Evolutionary conservation across 306 rosid species (phyloP), one percentile per base, ranked within the genome.

Genomic region (Delonix regia): DNA sequence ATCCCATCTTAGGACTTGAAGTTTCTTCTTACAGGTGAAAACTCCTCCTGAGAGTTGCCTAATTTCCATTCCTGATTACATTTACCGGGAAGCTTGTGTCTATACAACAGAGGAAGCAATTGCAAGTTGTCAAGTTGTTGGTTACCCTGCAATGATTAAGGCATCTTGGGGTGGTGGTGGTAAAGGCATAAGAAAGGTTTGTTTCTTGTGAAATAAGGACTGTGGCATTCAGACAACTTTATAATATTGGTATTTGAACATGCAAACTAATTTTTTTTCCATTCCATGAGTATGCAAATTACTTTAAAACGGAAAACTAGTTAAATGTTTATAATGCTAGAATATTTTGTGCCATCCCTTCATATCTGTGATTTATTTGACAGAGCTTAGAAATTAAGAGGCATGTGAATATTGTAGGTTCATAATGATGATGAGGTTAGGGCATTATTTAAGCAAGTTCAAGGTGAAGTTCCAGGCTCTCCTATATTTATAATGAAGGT

Each of bases 111-210:
- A 96, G 65, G 99, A 96, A 88, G 99, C 99, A 2, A 82, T 96
- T 78, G 93, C 96, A 1, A 96, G 99, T 77, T 96, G 99, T 85
- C 97, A 96, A 76, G 91, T 93, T 83, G 94, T 96, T 11, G 99
- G 99, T 73, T 96, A 93, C 87, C 99, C 99, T 55, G 99, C 99
- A 41, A 96, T 96, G 99, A 96, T 96, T 81, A 96, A 96, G 85
- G 99, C 99, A 70, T 96, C 99, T 49, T 96, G 99, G 99, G 99
- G 99, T 77, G 99, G 99, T 69, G 99, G 99, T 39, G 99, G 99
- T 52, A 96, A 96, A 93, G 99, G 99, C 85, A 96, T 96, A 82
- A 85, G 99, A 90, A 96, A 96, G 99, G 99, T 96, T 69, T 83
- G 97, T 80, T 73, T 79, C 80, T 47, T 85, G 61, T 80, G 34